phyloP scores from a whole-genome alignment of 768 basidiomycete genomes.

The Jaapia argillacea region DNA sequence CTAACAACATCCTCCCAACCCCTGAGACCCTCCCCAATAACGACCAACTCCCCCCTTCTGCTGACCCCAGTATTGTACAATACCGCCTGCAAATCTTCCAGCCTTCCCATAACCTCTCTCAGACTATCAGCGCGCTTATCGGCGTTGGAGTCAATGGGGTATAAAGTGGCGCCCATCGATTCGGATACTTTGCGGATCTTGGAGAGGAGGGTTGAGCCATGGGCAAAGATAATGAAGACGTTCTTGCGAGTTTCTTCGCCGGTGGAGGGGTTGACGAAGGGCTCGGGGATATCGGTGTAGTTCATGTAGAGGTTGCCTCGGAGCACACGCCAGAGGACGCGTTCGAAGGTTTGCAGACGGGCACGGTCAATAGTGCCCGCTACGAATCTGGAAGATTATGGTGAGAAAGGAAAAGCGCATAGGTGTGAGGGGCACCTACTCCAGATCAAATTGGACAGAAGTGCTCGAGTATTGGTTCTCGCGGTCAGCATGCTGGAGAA shows the following conservation, averaged over 20 bases:
- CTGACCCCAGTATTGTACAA: constrained; percentile 84
- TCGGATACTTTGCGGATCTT: constrained; percentile 98
- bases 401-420: neutral
- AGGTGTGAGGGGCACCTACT: constrained; percentile 37
- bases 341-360: constrained; percentile 88
- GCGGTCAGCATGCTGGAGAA: constrained; percentile 86
- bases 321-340: constrained; percentile 95
- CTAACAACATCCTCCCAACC: constrained; percentile 91
- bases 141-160: constrained; percentile 90
- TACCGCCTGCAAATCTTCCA: constrained; percentile 87
- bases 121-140: constrained; percentile 89
- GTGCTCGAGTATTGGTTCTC: constrained; percentile 48
- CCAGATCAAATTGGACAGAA: constrained; percentile 72
- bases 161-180: constrained; percentile 97
- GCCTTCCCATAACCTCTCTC: constrained; percentile 74
- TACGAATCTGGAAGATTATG: constrained; percentile 56
- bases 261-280: constrained; percentile 82
- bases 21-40: constrained; percentile 73
- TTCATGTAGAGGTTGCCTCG: constrained; percentile 99
- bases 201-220: constrained; percentile 82
- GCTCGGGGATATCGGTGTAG: constrained; percentile 88
- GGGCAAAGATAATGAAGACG: constrained; percentile 99
- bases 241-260: constrained; percentile 88
- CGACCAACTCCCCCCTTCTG: constrained; percentile 73
- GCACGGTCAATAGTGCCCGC: constrained; percentile 93